Evolutionary conservation across 75 land plant species (phyloP), one percentile per base, ranked within the genome.

Genomic region (Picea sitchensis): DNA sequence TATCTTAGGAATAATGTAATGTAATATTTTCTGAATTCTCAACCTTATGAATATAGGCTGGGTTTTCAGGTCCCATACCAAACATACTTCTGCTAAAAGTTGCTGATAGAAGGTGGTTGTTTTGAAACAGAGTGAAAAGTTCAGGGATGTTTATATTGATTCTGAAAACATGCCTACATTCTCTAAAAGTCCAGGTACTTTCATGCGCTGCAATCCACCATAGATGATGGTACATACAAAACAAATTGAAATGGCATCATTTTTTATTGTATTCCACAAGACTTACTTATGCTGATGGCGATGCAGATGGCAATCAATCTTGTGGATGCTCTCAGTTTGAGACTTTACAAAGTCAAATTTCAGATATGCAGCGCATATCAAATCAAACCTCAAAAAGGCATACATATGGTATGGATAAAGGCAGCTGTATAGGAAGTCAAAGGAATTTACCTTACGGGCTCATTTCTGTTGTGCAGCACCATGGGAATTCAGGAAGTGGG

Each of bases 391-490:
- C 21, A 8, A 71, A 9, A n/a, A 11, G 12, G 12, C 41, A n/a
- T 71, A 71, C 26, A 71, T 44, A 44, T 44, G 74, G 23, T 44
- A 21, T n/a, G 51, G 32, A 67, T 7, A 36, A 34, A 2, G 23
- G 13, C n/a, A 13, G 54, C 36, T 20, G 31, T 38, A 20, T 60
- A 20, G 61, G 26, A 75, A 51, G 23, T 76, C 32, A 12, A 56
- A 62, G 79, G 41, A 84, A 75, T 30, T 58, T 77, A 80, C 61
- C 78, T 38, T 95, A 93, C 81, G 87, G 79, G 51, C 91, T 95
- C 58, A 80, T 88, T 64, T 93, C 98, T 74, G 92, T 93, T 56
- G 98, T 95, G 73, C 89, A 92, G 69, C 98, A 96, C 83, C 81
- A 89, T 78, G 96, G 96, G 58, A 86, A 78, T 71, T 77, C 80